Evolutionary conservation across 441 rosid genomes (phyloP).

Genomic region (Eruca vesicaria): DNA sequence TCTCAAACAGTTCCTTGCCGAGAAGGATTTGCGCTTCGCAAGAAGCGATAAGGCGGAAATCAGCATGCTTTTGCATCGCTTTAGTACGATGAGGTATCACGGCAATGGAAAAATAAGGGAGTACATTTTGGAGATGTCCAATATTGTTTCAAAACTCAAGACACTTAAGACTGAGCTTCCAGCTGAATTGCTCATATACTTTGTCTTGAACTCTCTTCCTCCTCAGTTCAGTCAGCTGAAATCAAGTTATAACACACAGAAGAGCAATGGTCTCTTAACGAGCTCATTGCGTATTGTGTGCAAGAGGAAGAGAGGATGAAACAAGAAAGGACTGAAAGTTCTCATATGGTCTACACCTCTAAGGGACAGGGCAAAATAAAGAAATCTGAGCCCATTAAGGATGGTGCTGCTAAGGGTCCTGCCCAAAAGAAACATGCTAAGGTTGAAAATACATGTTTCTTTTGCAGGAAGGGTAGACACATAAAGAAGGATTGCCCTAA

Average conservation of each 20-base stretch:
- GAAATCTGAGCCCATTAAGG: not conserved
- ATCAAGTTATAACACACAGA: not conserved
- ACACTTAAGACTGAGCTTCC: not conserved
- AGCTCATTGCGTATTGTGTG: not conserved
- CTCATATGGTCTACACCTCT: not conserved
- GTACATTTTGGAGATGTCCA: not conserved
- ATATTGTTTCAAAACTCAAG: not conserved
- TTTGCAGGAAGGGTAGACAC: not conserved
- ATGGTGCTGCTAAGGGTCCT: not conserved
- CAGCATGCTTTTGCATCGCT: not conserved
- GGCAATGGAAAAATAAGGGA: not conserved
- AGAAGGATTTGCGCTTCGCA: not conserved
- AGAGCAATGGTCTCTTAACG: not conserved
- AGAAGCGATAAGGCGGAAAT: not conserved
- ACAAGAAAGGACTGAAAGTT: not conserved
- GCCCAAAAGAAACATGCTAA: not conserved
- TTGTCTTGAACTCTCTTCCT: not conserved
- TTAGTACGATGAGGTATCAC: not conserved
- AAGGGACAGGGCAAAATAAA: not conserved
- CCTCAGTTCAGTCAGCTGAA: not conserved
- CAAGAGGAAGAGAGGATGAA: not conserved
- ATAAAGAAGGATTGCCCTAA: not conserved
- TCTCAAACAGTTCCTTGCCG: not conserved
- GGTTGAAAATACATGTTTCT: not conserved
- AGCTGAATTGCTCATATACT: not conserved